These are phyloP conservation scores for Diutina scorzettiae DNA, from an alignment of 1,139 yeast species.

Conservation along the genomic window DNA sequence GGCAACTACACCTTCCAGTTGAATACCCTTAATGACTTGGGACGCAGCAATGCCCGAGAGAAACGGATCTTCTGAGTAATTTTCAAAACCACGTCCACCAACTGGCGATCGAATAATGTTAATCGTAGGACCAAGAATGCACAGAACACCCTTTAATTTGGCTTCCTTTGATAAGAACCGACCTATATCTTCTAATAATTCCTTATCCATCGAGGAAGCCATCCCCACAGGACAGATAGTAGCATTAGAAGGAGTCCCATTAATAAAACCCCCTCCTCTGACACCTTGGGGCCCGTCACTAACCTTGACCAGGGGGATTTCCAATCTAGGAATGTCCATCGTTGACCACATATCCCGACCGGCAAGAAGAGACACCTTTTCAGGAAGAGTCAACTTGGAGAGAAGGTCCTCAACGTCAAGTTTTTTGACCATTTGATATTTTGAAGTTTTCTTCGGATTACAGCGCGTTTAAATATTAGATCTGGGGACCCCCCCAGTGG, in stretches of 20 bases:
- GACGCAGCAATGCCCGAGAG: constrained; percentile 42
- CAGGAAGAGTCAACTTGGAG: constrained; percentile 30
- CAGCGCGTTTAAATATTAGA: not conserved
- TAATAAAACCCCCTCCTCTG: not conserved
- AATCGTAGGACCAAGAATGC: constrained; percentile 41
- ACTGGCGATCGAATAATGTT: constrained; percentile 48
- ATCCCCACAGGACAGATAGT: not conserved
- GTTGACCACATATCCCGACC: constrained; percentile 51
- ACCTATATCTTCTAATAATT: not conserved
- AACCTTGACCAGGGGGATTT: constrained; percentile 8
- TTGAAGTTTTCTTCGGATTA: not conserved
- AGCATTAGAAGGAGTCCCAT: not conserved
- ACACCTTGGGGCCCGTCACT: not conserved
- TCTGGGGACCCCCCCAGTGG: not conserved
- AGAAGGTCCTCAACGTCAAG: constrained; percentile 34
- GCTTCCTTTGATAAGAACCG: not conserved
- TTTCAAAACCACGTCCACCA: constrained; percentile 57
- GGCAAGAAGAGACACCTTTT: constrained; percentile 36
- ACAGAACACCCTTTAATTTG: not conserved
- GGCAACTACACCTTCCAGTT: constrained; percentile 39
- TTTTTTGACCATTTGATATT: not conserved
- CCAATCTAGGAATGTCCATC: constrained; percentile 31
- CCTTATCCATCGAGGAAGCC: not conserved
- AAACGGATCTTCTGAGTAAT: constrained; percentile 51
- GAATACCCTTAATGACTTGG: constrained; percentile 41